Base-by-base conservation (phyloP, 495 filamentous ascomycete species). In the Geopyxis carbonaria region DNA sequence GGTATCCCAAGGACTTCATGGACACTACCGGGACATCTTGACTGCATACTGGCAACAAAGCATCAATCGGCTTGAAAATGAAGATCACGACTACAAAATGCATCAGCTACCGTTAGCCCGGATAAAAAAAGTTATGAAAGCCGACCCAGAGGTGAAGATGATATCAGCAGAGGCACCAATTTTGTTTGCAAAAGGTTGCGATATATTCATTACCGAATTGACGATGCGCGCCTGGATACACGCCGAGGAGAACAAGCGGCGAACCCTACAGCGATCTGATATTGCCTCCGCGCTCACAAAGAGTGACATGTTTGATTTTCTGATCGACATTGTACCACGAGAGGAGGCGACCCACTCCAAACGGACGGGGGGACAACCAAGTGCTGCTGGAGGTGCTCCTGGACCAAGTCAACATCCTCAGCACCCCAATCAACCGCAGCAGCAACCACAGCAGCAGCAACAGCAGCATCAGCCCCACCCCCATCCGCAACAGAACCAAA, bases 201-300 rank as follows among this genome's bases (percentile, higher is more conserved):
- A 97, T 57, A 94, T 97, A 52, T 97, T 97, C 63, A 97, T 97
- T 54, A 97, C 89, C 2, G 89, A 97, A 59, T 67, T 97, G 31
- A 95, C 89, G 1, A 97, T 97, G 89, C 82, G 89, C 34, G 89
- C 89, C n/a, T 97, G 89, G 89, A 95, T 97, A 19, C 89, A 95
- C 51, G 89, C 89, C 3, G 89, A 97, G 56, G 89, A 97, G 59
- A 97, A 97, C 66, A 97, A 97, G 65, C 70, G 89, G 10, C 76
- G 89, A 9, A 97, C 89, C 1, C 67, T 97, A 23, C 89, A 97
- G 60, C 75, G 89, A 31, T 91, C 82, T 32, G 89, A 97, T 55
- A 97, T 97, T 57, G 89, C 89, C 35, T 84, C 80, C 19, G 89
- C 89, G 11, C 68, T 97, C 22, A 79, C 84, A 41, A 95, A 95